Base-by-base conservation (phyloP, 1,139 yeast species). In the Meyerozyma guilliermondii region DNA sequence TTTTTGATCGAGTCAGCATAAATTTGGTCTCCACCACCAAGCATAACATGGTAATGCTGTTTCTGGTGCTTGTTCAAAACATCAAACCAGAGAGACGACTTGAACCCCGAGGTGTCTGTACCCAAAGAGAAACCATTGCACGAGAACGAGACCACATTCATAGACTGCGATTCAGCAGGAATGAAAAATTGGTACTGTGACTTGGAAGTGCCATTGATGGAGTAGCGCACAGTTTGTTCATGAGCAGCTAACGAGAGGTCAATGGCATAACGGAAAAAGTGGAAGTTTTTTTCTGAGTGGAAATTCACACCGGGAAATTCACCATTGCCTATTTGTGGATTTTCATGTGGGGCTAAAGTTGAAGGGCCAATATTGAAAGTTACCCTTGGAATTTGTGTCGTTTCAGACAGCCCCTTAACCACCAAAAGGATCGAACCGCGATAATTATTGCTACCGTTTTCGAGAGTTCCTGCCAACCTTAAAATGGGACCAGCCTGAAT, bases 11-110 rank as follows among this genome's bases (percentile, higher is more conserved):
- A 74, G 62, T 92, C 98, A 44, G 91, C 81, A 62, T 92, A 92
- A 42, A 92, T 76, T 65, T 92, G 98, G 62, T 92, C 98, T 28
- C 98, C 98, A 40, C 98, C 98, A 17, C 98, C 98, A 35, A 91
- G 70, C 95, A 91, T 89, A 5, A 88, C 97, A 59, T 92, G 97
- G 65, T 87, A 88, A 39, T 83, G 91, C 34, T 68, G 61, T 38
- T 71, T 62, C 5, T 66, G 56, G 58, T 89, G 96, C 50, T 80
- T 80, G 24, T 76, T 68, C 54, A 91, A 57, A 3, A 91, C 95
- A 58, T 92, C 96, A 41, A 68, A 74, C 98, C 98, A 92, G 51
- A 91, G 66, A 4, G 88, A 82, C 11, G 91, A 87, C 47, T 80
- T 77, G 63, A 81, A 91, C 13, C 66, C 65, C 2, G 66, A 57